Evolutionary conservation across 805 yeast genomes (phyloP).

Genomic region (Monosporozyma servazzii): DNA sequence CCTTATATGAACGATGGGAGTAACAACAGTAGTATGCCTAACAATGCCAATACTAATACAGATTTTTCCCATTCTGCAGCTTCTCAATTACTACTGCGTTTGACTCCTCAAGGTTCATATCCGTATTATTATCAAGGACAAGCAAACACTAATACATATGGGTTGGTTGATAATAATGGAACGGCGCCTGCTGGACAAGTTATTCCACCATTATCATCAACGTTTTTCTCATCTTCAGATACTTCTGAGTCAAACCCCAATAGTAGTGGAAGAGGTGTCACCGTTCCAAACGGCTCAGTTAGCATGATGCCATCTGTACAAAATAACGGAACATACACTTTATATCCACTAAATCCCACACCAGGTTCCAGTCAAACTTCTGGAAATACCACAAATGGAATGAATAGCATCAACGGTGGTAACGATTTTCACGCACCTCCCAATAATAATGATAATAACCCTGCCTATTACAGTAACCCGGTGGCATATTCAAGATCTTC

Average conservation of each 20-base stretch:
- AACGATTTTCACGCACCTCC: background rate
- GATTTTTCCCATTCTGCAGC: background rate
- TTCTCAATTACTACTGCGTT: background rate
- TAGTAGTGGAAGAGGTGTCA: background rate
- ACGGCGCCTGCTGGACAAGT: background rate
- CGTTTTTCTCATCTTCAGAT: slow-evolving; percentile 2
- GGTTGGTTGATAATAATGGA: slow-evolving; percentile 3
- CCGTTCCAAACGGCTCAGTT: background rate
- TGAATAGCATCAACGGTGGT: background rate
- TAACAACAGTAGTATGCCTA: slow-evolving; percentile 10
- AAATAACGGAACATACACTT: background rate
- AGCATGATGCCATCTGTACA: background rate
- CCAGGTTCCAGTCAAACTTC: background rate
- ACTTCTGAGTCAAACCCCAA: background rate
- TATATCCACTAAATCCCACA: background rate
- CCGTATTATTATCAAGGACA: slow-evolving; percentile 3
- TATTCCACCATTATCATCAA: background rate
- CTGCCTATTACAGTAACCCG: background rate
- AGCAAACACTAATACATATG: background rate
- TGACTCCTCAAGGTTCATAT: slow-evolving; percentile 1
- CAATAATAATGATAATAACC: background rate
- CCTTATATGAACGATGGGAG: slow-evolving; percentile 13
- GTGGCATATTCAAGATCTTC: background rate
- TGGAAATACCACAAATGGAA: background rate
- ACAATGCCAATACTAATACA: background rate